Conservation (phyloP, 768 basidiomycete species). For the Xerocomus spinulosus region DNA sequence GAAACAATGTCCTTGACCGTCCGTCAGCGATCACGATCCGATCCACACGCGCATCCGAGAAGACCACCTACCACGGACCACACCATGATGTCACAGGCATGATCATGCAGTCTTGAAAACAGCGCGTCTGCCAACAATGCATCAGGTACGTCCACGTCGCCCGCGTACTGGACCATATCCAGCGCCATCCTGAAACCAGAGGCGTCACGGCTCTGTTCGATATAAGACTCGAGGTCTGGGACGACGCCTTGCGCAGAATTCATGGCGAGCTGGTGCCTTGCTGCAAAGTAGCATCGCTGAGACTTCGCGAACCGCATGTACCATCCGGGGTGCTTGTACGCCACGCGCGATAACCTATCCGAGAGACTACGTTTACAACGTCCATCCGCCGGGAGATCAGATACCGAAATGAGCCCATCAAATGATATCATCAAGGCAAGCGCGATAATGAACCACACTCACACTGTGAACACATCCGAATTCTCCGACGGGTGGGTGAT, state of each 20-base stretch:
- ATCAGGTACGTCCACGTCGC: slow-evolving; percentile 40
- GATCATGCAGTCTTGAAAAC: slow-evolving; percentile 34
- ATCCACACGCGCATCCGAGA: background rate
- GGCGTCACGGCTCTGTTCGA: slow-evolving; percentile 42
- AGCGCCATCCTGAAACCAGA: slow-evolving; percentile 49
- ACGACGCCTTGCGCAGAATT: slow-evolving; percentile 18
- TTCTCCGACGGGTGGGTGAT: background rate
- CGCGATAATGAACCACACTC: slow-evolving; percentile 5
- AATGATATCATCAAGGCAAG: slow-evolving; percentile 8
- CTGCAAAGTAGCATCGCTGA: slow-evolving; percentile 32
- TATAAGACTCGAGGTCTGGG: slow-evolving; percentile 45
- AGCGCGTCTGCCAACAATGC: slow-evolving; percentile 21
- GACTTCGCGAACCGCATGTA: slow-evolving; percentile 37
- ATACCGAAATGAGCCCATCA: slow-evolving; percentile 4
- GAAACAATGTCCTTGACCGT: slow-evolving; percentile 51
- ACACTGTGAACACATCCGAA: slow-evolving; percentile 18
- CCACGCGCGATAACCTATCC: slow-evolving; percentile 33
- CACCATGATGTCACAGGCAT: slow-evolving; percentile 47
- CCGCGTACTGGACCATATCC: slow-evolving; percentile 49
- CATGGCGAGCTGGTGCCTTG: slow-evolving; percentile 29
- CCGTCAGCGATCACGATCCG: background rate
- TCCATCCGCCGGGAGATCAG: too few species aligned
- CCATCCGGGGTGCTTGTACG: slow-evolving; percentile 37
- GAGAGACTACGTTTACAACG: slow-evolving; percentile 33
- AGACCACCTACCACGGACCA: slow-evolving; percentile 45